Evolutionary conservation across 805 yeast genomes (phyloP), one percentile per base, ranked within the genome.

Genomic region (Yamadazyma laniorum): DNA sequence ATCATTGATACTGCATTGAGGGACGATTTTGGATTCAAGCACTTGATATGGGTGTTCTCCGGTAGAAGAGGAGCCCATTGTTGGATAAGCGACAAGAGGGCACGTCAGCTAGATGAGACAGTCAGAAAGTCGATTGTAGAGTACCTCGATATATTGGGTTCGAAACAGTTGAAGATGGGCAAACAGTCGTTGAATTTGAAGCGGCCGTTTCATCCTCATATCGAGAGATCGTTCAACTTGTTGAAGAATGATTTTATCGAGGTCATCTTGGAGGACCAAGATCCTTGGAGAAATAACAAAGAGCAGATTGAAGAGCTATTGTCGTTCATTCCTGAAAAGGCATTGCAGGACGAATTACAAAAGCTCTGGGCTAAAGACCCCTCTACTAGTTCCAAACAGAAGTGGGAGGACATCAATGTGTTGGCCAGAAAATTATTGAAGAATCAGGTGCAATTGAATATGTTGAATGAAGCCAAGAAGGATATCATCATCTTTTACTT

Each of bases 31-130:
- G 98, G 96, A 1, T 90, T 86, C 59, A 66, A 79, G 43, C 82
- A 87, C 59, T 69, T 88, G 55, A 70, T 93, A 34, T 93, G 98
- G 98, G 96, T 91, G 4, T 93, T 87, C 56, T 88, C 96, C 1
- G 99, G 99, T 32, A 84, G 99, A 71, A 85, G 99, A 75, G 99
- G 99, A 61, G 95, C 95, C 12, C 99, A 93, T 71, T 95, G 98
- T 54, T 93, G 99, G 99, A 74, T 93, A 17, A 85, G 95, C 61
- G 99, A 93, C 57, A 63, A 74, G 39, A 67, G 90, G 33, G 96
- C 97, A 1, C 67, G 97, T 40, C 52, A 58, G 1, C 61, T 93
- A 44, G 84, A 78, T 45, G 98, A 93, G 58, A 52, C 67, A 4
- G 77, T 79, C 43, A 76, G 99, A 52, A 72, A 83, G 51, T 79